Base-by-base conservation (phyloP, 192 early-diverging fungal genomes). In the Oehlia diaphana region DNA sequence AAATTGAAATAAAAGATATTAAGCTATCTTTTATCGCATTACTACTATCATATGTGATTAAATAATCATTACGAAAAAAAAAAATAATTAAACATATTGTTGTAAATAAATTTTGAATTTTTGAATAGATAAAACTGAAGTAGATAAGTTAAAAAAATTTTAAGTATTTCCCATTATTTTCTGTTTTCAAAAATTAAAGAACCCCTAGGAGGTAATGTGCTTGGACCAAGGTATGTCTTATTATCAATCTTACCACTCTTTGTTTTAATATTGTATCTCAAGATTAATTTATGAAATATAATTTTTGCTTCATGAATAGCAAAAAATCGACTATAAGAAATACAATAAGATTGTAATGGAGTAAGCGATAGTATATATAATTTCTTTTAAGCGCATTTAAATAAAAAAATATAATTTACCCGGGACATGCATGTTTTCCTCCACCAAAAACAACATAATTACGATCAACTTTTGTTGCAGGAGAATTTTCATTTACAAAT, bases 401-500 rank as follows among this genome's bases (percentile, higher is more conserved):
- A 81, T 16, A 62, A 64, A 63, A n/a, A 16, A 73, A 44, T 9
- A 83, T 6, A 13, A 80, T 21, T 50, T 53, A 53, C 50, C 53
- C 65, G 4, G 65, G 65, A 33, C 65, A 67, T 33, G 65, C 26
- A 67, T 35, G 65, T 35, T 16, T 67, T 16, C 65, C 65, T 9
- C 33, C 28, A 5, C 65, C 65, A 67, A 67, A 67, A 23, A 67
- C 33, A 67, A 13, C 33, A 28, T 7, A 67, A 9, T 12, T 6
- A 67, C 65, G 65, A 33, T 67, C 65, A 78, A 72, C 35, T 35
- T 72, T 19, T 10, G 69, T 62, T 13, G 64, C 80, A 10, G 79
- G 16, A 49, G 79, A 63, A 6, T 74, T 35, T n/a, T 19, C 26
- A 37, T 74, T 58, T 3, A 83, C 68, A 63, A 66, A 81, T 12